These are phyloP conservation scores for Yamadazyma atlantica DNA, from an alignment of 1,139 yeast species.

Conservation along the genomic window DNA sequence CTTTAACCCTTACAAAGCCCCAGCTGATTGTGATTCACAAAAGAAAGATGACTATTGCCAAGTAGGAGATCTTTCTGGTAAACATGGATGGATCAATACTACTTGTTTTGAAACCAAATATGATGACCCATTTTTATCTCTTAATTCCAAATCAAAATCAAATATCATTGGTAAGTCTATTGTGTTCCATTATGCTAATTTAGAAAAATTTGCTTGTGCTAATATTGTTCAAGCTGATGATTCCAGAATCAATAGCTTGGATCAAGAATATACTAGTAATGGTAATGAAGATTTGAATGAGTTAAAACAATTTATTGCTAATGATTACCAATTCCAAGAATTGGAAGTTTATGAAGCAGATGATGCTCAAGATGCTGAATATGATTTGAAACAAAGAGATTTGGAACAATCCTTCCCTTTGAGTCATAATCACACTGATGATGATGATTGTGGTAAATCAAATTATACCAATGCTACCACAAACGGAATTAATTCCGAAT, in stretches of 20 bases:
- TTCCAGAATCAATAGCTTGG: slow-evolving; percentile 24
- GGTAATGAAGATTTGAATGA: slow-evolving; percentile 21
- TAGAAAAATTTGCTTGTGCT: slow-evolving; percentile 58
- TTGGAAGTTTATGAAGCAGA: slow-evolving; percentile 16
- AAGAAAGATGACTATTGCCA: slow-evolving; percentile 54
- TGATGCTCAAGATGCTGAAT: slow-evolving; percentile 12
- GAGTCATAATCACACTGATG: slow-evolving; percentile 11
- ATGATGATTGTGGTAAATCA: slow-evolving; percentile 8
- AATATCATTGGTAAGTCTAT: slow-evolving; percentile 53
- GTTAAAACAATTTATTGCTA: slow-evolving; percentile 19
- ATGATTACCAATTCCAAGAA: slow-evolving; percentile 18
- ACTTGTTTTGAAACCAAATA: slow-evolving; percentile 56
- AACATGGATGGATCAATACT: slow-evolving; percentile 58
- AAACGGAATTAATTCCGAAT: slow-evolving; percentile 12
- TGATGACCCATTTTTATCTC: slow-evolving; percentile 53
- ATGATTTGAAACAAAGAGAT: slow-evolving; percentile 13
- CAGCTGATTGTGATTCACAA: slow-evolving; percentile 42
- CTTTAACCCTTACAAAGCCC: slow-evolving; percentile 54
- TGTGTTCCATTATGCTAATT: slow-evolving; percentile 50
- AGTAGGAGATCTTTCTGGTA: slow-evolving; percentile 64
- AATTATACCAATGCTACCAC: slow-evolving; percentile 16
- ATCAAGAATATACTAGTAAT: slow-evolving; percentile 21
- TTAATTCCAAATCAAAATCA: slow-evolving; percentile 46
- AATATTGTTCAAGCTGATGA: slow-evolving; percentile 42
- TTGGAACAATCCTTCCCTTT: slow-evolving; percentile 3